phyloP scores from a whole-genome alignment of 176 grass and related monocot genomes.

The Eleusine coracana region DNA sequence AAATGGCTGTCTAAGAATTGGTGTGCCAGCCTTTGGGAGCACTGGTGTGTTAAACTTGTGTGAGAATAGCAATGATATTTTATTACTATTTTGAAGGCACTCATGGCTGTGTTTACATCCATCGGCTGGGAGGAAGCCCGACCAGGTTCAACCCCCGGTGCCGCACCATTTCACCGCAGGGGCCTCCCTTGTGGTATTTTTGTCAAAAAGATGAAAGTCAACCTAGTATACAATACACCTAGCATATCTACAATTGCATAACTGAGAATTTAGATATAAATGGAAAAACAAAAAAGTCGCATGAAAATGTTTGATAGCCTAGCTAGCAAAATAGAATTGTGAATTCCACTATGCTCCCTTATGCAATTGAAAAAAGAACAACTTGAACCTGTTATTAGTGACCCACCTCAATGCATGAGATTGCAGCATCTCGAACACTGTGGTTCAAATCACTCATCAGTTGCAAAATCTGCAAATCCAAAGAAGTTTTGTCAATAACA shows the following conservation, averaged over 20 bases:
- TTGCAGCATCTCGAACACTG: conserved; percentile 81
- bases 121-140: too few species aligned
- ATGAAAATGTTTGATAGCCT: conserved; percentile 14
- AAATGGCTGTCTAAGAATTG: background rate
- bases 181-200: too few species aligned
- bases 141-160: too few species aligned
- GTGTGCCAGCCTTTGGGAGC: background rate
- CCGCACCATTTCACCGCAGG: too few species aligned
- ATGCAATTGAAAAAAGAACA: conserved; percentile 31
- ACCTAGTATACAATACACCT: conserved; percentile 14
- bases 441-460: conserved; percentile 87
- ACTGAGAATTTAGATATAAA: background rate
- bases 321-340: conserved; percentile 6
- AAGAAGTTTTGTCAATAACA: conserved; percentile 29
- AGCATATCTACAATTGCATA: conserved; percentile 5
- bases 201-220: background rate
- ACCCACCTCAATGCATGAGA: conserved; percentile 84
- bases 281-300: background rate
- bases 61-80: background rate
- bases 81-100: too few species aligned
- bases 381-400: conserved; percentile 3
- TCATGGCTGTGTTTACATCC: too few species aligned
- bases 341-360: conserved; percentile 5
- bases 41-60: conserved; percentile 2
- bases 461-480: conserved; percentile 66